Conservation (phyloP, 768 basidiomycete genomes). For the Naganishia vaughanmartiniae region DNA sequence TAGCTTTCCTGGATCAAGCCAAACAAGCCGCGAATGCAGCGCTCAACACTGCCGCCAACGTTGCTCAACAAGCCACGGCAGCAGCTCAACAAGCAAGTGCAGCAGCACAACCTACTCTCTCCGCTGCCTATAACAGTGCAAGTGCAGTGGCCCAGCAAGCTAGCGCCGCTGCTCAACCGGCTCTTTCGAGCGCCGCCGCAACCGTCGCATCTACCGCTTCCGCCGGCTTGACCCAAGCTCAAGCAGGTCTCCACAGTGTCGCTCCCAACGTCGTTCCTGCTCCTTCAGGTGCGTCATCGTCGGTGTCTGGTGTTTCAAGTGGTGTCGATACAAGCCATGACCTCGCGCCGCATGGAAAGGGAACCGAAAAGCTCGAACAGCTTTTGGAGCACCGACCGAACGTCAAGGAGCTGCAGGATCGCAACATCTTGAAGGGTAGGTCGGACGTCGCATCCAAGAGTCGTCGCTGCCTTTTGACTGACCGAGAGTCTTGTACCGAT, state of each 20-base stretch:
- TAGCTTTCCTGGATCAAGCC: slow-evolving; percentile 48
- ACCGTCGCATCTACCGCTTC: slow-evolving; percentile 37
- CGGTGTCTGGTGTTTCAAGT: slow-evolving; percentile 22
- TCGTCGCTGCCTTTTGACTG: not conserved
- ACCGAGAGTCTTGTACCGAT: not conserved
- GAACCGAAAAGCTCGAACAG: slow-evolving; percentile 58
- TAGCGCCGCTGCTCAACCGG: slow-evolving; percentile 24
- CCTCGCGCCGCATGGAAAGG: slow-evolving; percentile 39
- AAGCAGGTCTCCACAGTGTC: slow-evolving; percentile 41
- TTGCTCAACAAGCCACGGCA: slow-evolving; percentile 43
- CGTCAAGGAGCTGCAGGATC: slow-evolving; percentile 64
- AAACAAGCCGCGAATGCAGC: slow-evolving; percentile 38
- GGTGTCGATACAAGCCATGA: slow-evolving; percentile 42
- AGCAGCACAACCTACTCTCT: not conserved
- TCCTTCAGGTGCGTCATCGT: slow-evolving; percentile 25
- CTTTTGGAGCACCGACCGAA: slow-evolving; percentile 60
- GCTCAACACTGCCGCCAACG: slow-evolving; percentile 35
- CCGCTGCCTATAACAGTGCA: not conserved
- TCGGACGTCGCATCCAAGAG: slow-evolving; percentile 17
- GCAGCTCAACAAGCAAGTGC: slow-evolving; percentile 30
- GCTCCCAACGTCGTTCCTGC: slow-evolving; percentile 47
- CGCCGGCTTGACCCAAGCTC: slow-evolving; percentile 39
- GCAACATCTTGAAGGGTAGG: slow-evolving; percentile 68
- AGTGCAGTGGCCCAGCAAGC: not conserved
- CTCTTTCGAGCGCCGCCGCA: slow-evolving; percentile 34